Evolutionary conservation across 305 asterid species (phyloP).

Genomic region (Euphrasia arctica): DNA sequence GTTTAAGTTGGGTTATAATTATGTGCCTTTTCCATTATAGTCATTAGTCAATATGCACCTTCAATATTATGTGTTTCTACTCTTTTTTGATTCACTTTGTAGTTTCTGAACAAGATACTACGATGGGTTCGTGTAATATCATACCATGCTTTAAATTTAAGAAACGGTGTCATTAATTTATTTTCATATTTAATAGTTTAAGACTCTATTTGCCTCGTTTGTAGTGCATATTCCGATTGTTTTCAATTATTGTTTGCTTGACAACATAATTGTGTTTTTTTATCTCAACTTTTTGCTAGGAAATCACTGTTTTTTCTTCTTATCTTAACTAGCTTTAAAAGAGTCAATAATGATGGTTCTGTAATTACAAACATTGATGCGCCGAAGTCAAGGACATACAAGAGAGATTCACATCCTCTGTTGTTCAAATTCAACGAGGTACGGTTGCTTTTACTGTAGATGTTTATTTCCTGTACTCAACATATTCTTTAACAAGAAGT

Average conservation of each 20-base stretch:
- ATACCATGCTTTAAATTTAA: background rate
- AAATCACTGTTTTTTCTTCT: slow-evolving; percentile 18
- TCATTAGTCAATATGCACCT: background rate
- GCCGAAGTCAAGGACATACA: slow-evolving; percentile 39
- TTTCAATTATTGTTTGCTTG: slow-evolving; percentile 2
- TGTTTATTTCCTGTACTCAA: background rate
- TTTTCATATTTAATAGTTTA: background rate
- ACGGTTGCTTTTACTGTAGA: slow-evolving; percentile 5
- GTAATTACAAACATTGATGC: slow-evolving; percentile 27
- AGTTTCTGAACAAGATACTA: background rate
- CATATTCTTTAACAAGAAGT: background rate
- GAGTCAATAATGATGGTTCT: slow-evolving; percentile 46
- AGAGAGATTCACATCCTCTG: slow-evolving; percentile 75
- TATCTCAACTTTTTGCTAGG: slow-evolving; percentile 1
- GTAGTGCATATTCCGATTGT: background rate
- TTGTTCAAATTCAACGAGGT: slow-evolving; percentile 91
- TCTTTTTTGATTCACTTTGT: background rate
- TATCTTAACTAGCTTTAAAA: slow-evolving; percentile 54
- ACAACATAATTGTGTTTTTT: slow-evolving; percentile 4
- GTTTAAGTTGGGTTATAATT: background rate
- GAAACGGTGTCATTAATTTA: background rate
- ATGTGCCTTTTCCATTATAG: background rate
- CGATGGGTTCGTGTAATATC: background rate
- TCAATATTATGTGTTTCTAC: background rate
- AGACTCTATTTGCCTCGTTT: background rate